These are phyloP conservation scores for Beauveria pseudobassiana DNA, from an alignment of 2,329 filamentous ascomycete genomes.

Conservation along the genomic window DNA sequence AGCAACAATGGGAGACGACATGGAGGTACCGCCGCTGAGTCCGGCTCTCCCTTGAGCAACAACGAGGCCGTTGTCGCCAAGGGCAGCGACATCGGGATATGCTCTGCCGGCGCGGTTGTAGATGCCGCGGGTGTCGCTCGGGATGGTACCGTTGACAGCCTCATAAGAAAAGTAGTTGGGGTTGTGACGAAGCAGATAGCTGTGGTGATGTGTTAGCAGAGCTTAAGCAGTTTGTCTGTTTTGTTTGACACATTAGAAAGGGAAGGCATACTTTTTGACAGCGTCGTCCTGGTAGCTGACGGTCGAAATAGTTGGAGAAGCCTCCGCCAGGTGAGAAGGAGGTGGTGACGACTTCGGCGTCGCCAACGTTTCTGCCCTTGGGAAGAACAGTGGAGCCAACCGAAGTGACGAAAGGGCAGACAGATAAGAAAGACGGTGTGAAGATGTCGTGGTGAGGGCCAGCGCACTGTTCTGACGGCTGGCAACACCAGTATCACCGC, in stretches of 20 bases:
- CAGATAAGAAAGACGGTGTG: slow-evolving; percentile 28
- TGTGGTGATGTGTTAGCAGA: slow-evolving; percentile 13
- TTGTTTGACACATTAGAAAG: too few relatives aligned
- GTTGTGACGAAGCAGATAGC: slow-evolving; percentile 25
- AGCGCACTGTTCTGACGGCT: slow-evolving; percentile 14
- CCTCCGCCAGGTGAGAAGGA: slow-evolving; percentile 33
- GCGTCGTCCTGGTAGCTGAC: slow-evolving; percentile 35
- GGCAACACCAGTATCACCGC: slow-evolving; percentile 32
- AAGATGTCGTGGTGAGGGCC: slow-evolving; percentile 16
- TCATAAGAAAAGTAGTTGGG: slow-evolving; percentile 20
- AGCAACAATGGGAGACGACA: slow-evolving; percentile 15
- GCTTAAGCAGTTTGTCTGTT: background rate
- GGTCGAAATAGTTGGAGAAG: slow-evolving; percentile 29
- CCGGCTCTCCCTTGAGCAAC: slow-evolving; percentile 33
- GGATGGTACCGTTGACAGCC: slow-evolving; percentile 21
- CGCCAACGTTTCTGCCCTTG: slow-evolving; percentile 32
- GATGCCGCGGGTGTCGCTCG: slow-evolving; percentile 30
- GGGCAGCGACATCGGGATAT: slow-evolving; percentile 38
- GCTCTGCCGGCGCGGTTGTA: slow-evolving; percentile 31
- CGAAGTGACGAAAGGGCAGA: slow-evolving; percentile 39
- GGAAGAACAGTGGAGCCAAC: slow-evolving; percentile 43
- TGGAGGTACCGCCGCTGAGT: slow-evolving; percentile 31
- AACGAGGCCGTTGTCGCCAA: slow-evolving; percentile 35
- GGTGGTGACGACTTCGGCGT: slow-evolving; percentile 38
- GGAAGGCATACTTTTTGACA: slow-evolving; percentile 19